phyloP scores from a whole-genome alignment of 371 early-diverging fungal genomes.

The Mucor circinelloides region DNA sequence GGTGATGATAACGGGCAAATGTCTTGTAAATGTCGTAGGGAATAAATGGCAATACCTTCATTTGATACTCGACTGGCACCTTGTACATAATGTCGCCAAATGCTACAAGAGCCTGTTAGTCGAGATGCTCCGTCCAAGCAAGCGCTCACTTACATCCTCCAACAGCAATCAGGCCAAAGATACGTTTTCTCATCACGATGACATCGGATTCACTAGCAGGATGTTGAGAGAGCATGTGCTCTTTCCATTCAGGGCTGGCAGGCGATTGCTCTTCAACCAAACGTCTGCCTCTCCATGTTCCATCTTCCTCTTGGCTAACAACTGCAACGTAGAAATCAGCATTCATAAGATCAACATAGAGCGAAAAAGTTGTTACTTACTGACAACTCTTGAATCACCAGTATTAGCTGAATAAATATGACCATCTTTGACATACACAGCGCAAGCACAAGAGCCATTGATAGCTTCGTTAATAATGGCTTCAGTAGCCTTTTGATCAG shows the following conservation, averaged over 20 bases:
- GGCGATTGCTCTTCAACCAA: conserved; percentile 54
- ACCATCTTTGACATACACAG: conserved; percentile 72
- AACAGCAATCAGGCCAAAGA: conserved; percentile 55
- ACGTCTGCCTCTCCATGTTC: conserved; percentile 49
- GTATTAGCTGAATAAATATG: conserved; percentile 79
- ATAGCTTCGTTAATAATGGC: conserved; percentile 56
- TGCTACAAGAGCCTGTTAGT: conserved; percentile 28
- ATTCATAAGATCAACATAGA: background rate
- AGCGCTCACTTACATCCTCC: conserved; percentile 46
- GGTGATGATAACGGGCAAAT: conserved; percentile 63
- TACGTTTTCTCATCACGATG: conserved; percentile 43
- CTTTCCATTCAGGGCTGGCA: conserved; percentile 45
- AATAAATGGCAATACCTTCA: conserved; percentile 48
- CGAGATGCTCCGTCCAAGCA: background rate
- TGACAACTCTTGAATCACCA: conserved; percentile 73
- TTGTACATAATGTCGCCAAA: conserved; percentile 88
- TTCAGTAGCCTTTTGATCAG: conserved; percentile 33
- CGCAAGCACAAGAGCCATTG: conserved; percentile 79
- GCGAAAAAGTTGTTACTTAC: conserved; percentile 39
- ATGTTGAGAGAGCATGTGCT: conserved; percentile 47
- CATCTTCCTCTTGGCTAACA: conserved; percentile 49
- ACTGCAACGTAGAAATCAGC: conserved; percentile 19
- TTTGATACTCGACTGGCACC: conserved; percentile 70
- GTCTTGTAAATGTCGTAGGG: conserved; percentile 62
- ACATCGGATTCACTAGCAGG: conserved; percentile 41